These are phyloP conservation scores for Neurospora africana DNA, from an alignment of 495 filamentous ascomycete species.

Conservation along the genomic window DNA sequence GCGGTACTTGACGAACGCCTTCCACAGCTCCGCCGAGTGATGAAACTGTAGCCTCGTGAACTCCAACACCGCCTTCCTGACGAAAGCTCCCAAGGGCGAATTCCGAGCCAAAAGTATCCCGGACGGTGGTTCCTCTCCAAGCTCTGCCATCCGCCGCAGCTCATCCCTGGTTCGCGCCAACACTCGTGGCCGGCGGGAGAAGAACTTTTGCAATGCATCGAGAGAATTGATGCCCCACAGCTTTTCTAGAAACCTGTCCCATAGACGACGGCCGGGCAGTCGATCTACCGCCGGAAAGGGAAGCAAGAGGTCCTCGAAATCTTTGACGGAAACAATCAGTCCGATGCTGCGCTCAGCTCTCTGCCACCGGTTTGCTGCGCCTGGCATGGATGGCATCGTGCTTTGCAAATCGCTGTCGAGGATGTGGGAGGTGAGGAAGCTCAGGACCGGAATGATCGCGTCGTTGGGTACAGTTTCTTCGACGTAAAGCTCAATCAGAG, in stretches of 20 bases:
- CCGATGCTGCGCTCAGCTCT: slow-evolving; percentile 31
- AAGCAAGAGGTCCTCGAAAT: slow-evolving; percentile 55
- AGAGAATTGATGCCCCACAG: slow-evolving; percentile 78
- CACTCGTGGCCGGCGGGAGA: slow-evolving; percentile 45
- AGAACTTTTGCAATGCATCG: slow-evolving; percentile 65
- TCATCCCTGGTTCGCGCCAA: slow-evolving; percentile 54
- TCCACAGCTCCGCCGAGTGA: slow-evolving; percentile 68
- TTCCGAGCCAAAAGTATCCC: slow-evolving; percentile 47
- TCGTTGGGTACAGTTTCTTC: slow-evolving; percentile 62
- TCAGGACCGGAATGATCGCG: slow-evolving; percentile 71
- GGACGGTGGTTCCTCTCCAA: slow-evolving; percentile 19
- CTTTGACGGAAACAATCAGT: slow-evolving; percentile 51
- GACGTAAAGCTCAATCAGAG: slow-evolving; percentile 70
- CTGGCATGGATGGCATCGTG: slow-evolving; percentile 2
- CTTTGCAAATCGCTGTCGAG: slow-evolving; percentile 34
- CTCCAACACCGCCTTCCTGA: slow-evolving; percentile 66
- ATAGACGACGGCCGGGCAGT: slow-evolving; percentile 67
- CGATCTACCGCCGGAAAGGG: slow-evolving; percentile 45
- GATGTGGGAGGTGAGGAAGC: slow-evolving; percentile 70
- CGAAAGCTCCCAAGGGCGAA: slow-evolving; percentile 79
- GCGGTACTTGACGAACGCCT: slow-evolving; percentile 64
- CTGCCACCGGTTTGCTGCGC: slow-evolving; percentile 23
- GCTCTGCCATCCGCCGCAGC: slow-evolving; percentile 31
- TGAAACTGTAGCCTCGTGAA: slow-evolving; percentile 72
- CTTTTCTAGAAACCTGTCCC: slow-evolving; percentile 75